These are phyloP conservation scores for Auricularia auricula-judae DNA, from an alignment of 768 basidiomycete species.

Conservation along the genomic window DNA sequence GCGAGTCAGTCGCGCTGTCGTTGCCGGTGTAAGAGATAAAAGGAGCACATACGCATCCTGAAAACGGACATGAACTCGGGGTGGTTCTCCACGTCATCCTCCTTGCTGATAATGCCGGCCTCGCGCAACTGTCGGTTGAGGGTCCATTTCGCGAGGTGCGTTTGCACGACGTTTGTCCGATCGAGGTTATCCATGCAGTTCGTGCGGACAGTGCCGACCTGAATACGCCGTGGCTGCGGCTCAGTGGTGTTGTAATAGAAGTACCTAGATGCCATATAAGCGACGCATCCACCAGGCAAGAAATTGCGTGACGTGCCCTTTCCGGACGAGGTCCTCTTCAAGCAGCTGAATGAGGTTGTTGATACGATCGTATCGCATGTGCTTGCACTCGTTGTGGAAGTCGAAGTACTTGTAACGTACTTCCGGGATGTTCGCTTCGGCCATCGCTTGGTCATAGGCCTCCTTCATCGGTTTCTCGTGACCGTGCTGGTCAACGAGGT, in stretches of 20 bases:
- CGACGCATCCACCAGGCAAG: not conserved
- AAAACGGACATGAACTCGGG: conserved; percentile 71
- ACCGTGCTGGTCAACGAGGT: conserved; percentile 88
- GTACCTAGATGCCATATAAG: conserved; percentile 36
- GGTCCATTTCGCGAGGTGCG: conserved; percentile 77
- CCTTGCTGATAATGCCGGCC: conserved; percentile 60
- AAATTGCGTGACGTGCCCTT: conserved; percentile 41
- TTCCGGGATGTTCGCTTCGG: conserved; percentile 51
- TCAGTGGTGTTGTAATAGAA: conserved; percentile 55
- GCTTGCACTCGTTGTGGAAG: conserved; percentile 90
- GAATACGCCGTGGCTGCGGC: conserved; percentile 40
- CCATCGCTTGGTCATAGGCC: conserved; percentile 73
- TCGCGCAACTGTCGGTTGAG: conserved; percentile 67
- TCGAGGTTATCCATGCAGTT: conserved; percentile 99
- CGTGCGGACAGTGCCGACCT: conserved; percentile 74
- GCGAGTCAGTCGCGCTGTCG: not conserved
- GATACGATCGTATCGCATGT: conserved; percentile 93
- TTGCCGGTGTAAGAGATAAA: not conserved
- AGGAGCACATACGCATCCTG: conserved; percentile 4
- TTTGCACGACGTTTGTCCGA: conserved; percentile 94
- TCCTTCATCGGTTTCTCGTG: conserved; percentile 92
- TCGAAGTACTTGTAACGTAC: conserved; percentile 93
- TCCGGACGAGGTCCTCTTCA: conserved; percentile 51
- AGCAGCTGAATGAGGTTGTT: conserved; percentile 67
- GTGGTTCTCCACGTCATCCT: conserved; percentile 65